Evolutionary conservation across 208 protist species (phyloP).

Genomic region (Acanthamoeba lenticulata): DNA sequence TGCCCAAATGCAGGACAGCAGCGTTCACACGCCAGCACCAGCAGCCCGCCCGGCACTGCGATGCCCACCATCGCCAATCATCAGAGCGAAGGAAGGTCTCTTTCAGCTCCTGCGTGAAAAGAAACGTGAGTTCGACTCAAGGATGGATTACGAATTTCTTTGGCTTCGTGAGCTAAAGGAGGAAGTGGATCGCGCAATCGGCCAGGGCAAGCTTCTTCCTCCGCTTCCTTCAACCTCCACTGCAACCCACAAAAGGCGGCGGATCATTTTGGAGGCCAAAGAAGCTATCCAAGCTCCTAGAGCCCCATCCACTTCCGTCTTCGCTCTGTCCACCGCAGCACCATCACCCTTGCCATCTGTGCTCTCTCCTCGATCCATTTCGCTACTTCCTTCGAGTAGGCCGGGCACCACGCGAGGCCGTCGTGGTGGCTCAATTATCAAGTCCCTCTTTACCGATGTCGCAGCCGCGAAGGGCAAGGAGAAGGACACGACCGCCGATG

Average conservation of each 20-base stretch:
- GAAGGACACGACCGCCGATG: background rate
- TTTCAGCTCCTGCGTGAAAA: constrained; percentile 48
- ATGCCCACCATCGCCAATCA: background rate
- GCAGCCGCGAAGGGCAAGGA: background rate
- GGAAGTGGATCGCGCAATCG: background rate
- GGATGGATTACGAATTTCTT: background rate
- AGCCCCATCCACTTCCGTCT: background rate
- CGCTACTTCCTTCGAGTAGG: background rate
- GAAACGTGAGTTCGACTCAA: constrained; percentile 43
- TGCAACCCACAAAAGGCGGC: background rate
- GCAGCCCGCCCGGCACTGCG: background rate
- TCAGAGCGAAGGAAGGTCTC: background rate
- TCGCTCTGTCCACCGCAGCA: background rate
- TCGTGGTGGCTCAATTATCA: constrained; percentile 42
- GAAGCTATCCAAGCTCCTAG: background rate
- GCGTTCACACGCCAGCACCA: background rate
- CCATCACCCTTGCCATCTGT: background rate
- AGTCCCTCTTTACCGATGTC: constrained; percentile 30
- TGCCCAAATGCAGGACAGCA: background rate
- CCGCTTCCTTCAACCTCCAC: background rate
- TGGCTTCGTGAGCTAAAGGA: constrained; percentile 39
- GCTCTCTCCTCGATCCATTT: background rate
- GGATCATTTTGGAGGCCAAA: background rate
- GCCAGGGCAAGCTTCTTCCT: background rate
- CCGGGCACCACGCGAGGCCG: background rate